A percentile compares a stretch with the other conserved stretches of the same genome.
Evolutionary conservation across 345 rosid genomes (phyloP).

Genomic region (Gossypium anomalum): DNA sequence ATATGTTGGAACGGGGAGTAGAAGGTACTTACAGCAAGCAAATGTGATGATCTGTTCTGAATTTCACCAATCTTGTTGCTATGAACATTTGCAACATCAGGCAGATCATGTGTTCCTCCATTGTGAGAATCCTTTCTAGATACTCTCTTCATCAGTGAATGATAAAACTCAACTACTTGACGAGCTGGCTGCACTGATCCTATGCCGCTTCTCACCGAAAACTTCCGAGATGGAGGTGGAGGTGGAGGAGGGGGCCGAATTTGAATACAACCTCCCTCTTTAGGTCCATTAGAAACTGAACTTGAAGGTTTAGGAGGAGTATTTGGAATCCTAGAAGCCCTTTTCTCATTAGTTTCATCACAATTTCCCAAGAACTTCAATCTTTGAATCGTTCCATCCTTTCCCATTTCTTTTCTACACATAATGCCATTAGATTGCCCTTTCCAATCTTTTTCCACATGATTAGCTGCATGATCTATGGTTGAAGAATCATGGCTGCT

Average conservation of each 20-base stretch:
- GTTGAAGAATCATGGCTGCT: conserved; percentile 37
- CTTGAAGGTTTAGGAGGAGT: conserved; percentile 71
- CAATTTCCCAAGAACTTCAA: too few relatives aligned
- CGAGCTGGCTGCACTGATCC: conserved; percentile 59
- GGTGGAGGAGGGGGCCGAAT: conserved; percentile 31
- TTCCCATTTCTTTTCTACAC: conserved; percentile 39
- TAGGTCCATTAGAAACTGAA: conserved; percentile 30
- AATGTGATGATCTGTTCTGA: conserved; percentile 69
- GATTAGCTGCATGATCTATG: conserved; percentile 29
- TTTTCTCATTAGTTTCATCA: conserved; percentile 37
- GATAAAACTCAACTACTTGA: conserved; percentile 78
- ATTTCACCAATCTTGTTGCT: conserved; percentile 81
- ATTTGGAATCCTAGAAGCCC: conserved; percentile 59
- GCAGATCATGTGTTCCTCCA: conserved; percentile 51
- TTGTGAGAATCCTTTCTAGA: conserved; percentile 52
- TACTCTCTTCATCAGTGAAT: conserved; percentile 83
- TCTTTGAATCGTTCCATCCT: conserved; percentile 14
- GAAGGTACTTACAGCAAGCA: conserved; percentile 55
- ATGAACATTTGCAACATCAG: conserved; percentile 55
- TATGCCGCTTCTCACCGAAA: conserved; percentile 29
- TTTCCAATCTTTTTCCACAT: conserved; percentile 40
- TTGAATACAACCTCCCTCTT: conserved; percentile 35
- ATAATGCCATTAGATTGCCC: conserved; percentile 67
- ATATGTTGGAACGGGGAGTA: too few relatives aligned
- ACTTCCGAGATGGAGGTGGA: conserved; percentile 37